phyloP scores from a whole-genome alignment of 1,139 yeast genomes.

The Eremothecium sinecaudum region DNA sequence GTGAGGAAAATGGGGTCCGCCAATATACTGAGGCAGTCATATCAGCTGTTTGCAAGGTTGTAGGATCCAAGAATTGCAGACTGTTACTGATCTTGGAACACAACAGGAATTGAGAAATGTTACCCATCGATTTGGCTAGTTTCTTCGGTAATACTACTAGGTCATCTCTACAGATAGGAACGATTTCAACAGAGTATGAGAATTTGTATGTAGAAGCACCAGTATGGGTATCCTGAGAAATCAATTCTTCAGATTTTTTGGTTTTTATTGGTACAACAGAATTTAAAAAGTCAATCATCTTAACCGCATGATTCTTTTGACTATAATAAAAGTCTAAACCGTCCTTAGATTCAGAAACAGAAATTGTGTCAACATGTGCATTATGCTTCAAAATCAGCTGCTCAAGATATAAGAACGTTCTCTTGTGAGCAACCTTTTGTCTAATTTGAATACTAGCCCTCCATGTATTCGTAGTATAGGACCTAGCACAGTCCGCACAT shows the following conservation, averaged over 20 bases:
- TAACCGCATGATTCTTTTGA: slow-evolving; percentile 82
- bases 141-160: slow-evolving; percentile 80
- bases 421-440: slow-evolving; percentile 93
- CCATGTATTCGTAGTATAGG: slow-evolving; percentile 95
- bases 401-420: slow-evolving; percentile 90
- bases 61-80: slow-evolving; percentile 78
- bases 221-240: slow-evolving; percentile 86
- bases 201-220: slow-evolving; percentile 84
- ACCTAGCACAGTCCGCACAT: slow-evolving; percentile 97
- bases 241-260: slow-evolving; percentile 83
- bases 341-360: slow-evolving; percentile 85
- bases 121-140: slow-evolving; percentile 77
- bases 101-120: slow-evolving; percentile 71
- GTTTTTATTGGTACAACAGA: slow-evolving; percentile 82
- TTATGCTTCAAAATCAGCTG: slow-evolving; percentile 88
- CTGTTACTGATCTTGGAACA: slow-evolving; percentile 78
- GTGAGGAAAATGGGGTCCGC: slow-evolving; percentile 74
- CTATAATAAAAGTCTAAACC: slow-evolving; percentile 92
- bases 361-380: slow-evolving; percentile 90
- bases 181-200: slow-evolving; percentile 85
- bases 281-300: slow-evolving; percentile 82
- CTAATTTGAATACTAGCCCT: slow-evolving; percentile 94
- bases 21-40: slow-evolving; percentile 69
- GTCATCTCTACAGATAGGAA: slow-evolving; percentile 97
- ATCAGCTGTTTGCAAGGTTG: slow-evolving; percentile 73